A percentile compares a stretch with the other conserved stretches of the same genome.
These are phyloP conservation scores for Basipetospora sp. DNA, from an alignment of 2,329 filamentous ascomycete species.

Conservation along the genomic window DNA sequence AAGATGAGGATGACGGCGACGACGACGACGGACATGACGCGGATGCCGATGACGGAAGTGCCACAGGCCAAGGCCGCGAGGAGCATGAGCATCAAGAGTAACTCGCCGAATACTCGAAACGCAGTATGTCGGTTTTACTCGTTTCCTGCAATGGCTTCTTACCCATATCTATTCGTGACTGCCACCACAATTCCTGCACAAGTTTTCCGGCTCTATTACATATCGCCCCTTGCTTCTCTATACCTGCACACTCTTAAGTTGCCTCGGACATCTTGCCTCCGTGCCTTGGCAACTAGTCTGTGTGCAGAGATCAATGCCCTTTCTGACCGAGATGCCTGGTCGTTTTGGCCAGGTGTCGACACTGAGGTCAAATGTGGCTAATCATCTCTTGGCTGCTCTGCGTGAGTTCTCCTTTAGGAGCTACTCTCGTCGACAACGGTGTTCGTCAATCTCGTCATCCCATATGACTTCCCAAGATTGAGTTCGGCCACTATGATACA, in stretches of 20 bases:
- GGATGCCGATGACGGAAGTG: slow-evolving; percentile 44
- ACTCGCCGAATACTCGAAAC: background rate
- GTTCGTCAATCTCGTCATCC: too few relatives aligned
- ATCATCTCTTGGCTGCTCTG: slow-evolving; percentile 3
- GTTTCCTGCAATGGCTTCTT: too few relatives aligned
- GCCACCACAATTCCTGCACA: too few relatives aligned
- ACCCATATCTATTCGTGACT: too few relatives aligned
- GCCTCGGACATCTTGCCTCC: slow-evolving; percentile 58
- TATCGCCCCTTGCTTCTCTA: slow-evolving; percentile 1
- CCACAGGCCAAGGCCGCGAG: slow-evolving; percentile 26
- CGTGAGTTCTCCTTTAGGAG: slow-evolving; percentile 1
- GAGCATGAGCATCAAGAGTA: slow-evolving; percentile 17
- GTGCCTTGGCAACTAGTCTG: slow-evolving; percentile 92
- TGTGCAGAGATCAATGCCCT: slow-evolving; percentile 64
- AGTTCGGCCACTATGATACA: slow-evolving; percentile 5
- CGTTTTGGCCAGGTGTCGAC: slow-evolving; percentile 33
- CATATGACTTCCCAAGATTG: too few relatives aligned
- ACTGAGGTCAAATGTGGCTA: slow-evolving; percentile 3
- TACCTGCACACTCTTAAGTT: slow-evolving; percentile 90
- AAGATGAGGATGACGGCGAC: slow-evolving; percentile 43
- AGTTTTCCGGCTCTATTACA: too few relatives aligned
- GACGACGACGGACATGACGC: slow-evolving; percentile 27
- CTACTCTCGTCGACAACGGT: background rate
- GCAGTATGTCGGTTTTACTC: background rate
- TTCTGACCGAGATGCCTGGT: slow-evolving; percentile 24